Percentiles rank a stretch among this genome's conserved stretches.
phyloP scores from a whole-genome alignment of 768 basidiomycete species.

The Boletus sp. region DNA sequence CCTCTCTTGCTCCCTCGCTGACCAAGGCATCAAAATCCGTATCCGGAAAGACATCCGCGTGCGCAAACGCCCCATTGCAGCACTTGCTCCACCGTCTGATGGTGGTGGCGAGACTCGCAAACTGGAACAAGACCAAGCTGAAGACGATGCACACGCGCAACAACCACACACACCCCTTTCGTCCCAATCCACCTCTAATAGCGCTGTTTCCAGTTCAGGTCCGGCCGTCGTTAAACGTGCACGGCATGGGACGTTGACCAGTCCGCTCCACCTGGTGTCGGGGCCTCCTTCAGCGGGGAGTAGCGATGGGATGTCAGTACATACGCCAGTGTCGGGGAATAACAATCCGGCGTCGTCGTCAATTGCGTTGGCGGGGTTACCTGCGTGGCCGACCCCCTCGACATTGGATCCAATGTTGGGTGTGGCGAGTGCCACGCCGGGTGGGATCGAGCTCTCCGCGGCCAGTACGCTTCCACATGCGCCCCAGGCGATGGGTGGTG shows the following conservation, averaged over 20 bases:
- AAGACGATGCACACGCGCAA: slow-evolving; percentile 20
- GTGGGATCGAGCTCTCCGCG: slow-evolving; percentile 31
- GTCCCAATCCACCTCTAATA: slow-evolving; percentile 12
- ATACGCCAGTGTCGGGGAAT: slow-evolving; percentile 16
- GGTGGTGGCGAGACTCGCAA: slow-evolving; percentile 19
- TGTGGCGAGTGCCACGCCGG: slow-evolving; percentile 32
- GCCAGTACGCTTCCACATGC: slow-evolving; percentile 9
- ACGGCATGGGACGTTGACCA: slow-evolving; percentile 30
- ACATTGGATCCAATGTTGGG: slow-evolving; percentile 32
- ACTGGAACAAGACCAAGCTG: slow-evolving; percentile 29
- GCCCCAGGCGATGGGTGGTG: slow-evolving; percentile 7
- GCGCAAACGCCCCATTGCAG: slow-evolving; percentile 61
- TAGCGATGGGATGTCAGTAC: slow-evolving; percentile 19
- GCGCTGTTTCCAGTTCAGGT: background rate
- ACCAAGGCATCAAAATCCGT: slow-evolving; percentile 94
- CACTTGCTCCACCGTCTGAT: slow-evolving; percentile 25
- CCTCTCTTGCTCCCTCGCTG: slow-evolving; percentile 87
- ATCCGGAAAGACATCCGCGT: slow-evolving; percentile 90
- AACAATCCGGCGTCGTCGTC: slow-evolving; percentile 16
- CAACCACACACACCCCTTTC: slow-evolving; percentile 4
- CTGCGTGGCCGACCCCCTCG: slow-evolving; percentile 32
- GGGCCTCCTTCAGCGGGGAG: slow-evolving; percentile 17
- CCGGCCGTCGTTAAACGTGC: slow-evolving; percentile 21
- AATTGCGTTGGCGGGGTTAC: slow-evolving; percentile 28
- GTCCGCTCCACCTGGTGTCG: slow-evolving; percentile 18